phyloP scores from a whole-genome alignment of 176 grass and related monocot species.

The Juncus inflexus region DNA sequence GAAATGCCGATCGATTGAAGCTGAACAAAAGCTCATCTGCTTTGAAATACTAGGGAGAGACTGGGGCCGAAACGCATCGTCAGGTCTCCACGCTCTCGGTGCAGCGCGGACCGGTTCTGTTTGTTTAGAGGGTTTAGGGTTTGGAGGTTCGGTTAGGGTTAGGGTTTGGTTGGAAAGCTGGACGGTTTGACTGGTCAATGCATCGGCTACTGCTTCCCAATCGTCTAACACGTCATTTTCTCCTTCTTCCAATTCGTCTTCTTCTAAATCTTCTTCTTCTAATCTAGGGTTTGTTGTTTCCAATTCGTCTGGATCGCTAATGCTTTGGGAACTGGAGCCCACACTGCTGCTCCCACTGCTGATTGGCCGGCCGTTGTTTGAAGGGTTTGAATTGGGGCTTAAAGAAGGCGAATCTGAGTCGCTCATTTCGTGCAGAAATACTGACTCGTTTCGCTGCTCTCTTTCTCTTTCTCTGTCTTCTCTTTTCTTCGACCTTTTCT shows the following conservation, averaged over 20 bases:
- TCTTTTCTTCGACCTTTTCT: constrained; percentile 30
- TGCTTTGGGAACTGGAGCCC: constrained; percentile 64
- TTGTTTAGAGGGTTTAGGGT: constrained; percentile 14
- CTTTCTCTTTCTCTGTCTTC: constrained; percentile 31
- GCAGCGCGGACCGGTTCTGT: constrained; percentile 34
- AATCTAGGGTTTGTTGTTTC: constrained; percentile 29
- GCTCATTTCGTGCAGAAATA: constrained; percentile 35
- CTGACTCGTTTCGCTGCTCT: constrained; percentile 8
- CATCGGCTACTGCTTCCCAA: constrained; percentile 96
- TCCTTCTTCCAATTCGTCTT: constrained; percentile 39
- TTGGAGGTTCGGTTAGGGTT: background rate
- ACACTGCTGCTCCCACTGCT: constrained; percentile 67
- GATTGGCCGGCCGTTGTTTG: constrained; percentile 33
- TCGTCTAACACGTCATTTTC: constrained; percentile 75
- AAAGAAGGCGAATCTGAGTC: constrained; percentile 51
- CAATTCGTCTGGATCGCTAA: constrained; percentile 69
- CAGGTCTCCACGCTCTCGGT: constrained; percentile 71
- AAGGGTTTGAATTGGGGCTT: constrained; percentile 47
- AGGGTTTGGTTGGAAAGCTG: constrained; percentile 35
- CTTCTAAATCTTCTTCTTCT: constrained; percentile 37
- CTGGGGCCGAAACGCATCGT: constrained; percentile 74
- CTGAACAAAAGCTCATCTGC: constrained; percentile 58
- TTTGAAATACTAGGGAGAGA: constrained; percentile 77
- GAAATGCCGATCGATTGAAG: constrained; percentile 35
- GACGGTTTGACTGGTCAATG: constrained; percentile 32